Evolutionary conservation across 1,139 yeast genomes (phyloP).

Genomic region (Candida gigantensis): DNA sequence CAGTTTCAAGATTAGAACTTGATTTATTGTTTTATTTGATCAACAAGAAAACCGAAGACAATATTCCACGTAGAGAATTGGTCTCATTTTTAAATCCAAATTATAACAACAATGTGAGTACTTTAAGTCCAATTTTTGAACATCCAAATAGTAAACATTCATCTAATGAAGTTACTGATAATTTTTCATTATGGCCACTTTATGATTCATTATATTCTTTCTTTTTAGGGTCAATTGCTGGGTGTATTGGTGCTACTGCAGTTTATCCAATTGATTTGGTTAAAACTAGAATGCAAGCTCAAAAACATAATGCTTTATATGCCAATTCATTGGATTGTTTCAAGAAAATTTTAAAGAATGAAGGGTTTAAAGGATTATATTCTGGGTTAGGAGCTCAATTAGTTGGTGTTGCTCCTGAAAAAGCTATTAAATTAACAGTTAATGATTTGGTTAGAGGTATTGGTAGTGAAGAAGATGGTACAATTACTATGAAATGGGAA

Average conservation of each 20-base stretch:
- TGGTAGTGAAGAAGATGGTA: constrained; percentile 57
- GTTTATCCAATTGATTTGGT: constrained; percentile 97
- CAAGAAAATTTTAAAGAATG: constrained; percentile 69
- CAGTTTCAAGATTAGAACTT: constrained; percentile 45
- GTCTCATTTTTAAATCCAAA: constrained; percentile 51
- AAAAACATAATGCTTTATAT: constrained; percentile 71
- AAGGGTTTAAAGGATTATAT: constrained; percentile 87
- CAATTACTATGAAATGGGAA: constrained; percentile 71
- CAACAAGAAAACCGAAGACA: constrained; percentile 44
- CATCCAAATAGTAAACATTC: constrained; percentile 42
- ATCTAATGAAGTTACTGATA: constrained; percentile 33
- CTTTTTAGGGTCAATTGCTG: constrained; percentile 89
- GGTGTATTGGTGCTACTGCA: constrained; percentile 97
- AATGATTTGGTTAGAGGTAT: constrained; percentile 83
- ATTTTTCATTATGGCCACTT: constrained; percentile 54
- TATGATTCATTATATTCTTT: constrained; percentile 89
- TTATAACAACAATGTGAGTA: constrained; percentile 36
- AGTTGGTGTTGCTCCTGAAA: constrained; percentile 97
- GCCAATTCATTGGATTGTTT: constrained; percentile 86
- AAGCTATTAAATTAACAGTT: constrained; percentile 93
- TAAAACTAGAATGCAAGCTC: constrained; percentile 97
- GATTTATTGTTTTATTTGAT: constrained; percentile 51
- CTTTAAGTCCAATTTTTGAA: constrained; percentile 42
- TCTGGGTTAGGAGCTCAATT: constrained; percentile 94
- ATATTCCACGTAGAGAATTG: constrained; percentile 54